These are phyloP conservation scores for Penicillium corylophilum DNA, from an alignment of 2,329 filamentous ascomycete genomes.

Conservation along the genomic window DNA sequence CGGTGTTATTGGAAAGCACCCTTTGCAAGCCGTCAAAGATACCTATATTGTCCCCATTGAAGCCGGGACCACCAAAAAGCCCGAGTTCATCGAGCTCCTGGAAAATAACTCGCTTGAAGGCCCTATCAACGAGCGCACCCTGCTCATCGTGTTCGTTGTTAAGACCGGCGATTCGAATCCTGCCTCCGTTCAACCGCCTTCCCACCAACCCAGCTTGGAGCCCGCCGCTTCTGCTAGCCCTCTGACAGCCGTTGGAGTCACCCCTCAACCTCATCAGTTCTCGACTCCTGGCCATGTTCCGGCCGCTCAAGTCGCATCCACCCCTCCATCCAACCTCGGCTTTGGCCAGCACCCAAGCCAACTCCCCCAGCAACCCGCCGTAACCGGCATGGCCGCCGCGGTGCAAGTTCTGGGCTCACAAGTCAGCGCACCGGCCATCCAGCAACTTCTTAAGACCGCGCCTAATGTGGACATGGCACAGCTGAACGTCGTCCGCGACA, in stretches of 20 bases:
- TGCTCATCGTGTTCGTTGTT: conserved; percentile 84
- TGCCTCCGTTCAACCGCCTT: conserved; percentile 41
- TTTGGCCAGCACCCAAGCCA: conserved; percentile 19
- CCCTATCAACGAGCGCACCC: conserved; percentile 68
- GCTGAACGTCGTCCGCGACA: conserved; percentile 69
- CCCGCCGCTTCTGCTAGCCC: conserved; percentile 34
- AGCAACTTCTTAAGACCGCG: conserved; percentile 68
- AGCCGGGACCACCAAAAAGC: conserved; percentile 64
- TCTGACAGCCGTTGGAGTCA: conserved; percentile 29
- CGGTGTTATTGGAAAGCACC: conserved; percentile 79
- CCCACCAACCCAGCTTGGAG: conserved; percentile 39
- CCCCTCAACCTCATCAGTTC: conserved; percentile 31
- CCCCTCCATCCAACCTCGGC: conserved; percentile 23
- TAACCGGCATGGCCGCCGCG: conserved; percentile 57
- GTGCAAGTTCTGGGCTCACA: conserved; percentile 63
- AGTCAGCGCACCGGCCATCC: conserved; percentile 63
- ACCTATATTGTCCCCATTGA: conserved; percentile 88
- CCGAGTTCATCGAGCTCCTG: conserved; percentile 86
- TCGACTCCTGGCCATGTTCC: conserved; percentile 20
- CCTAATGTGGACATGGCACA: conserved; percentile 68
- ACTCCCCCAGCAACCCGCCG: conserved; percentile 25
- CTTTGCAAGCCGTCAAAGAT: conserved; percentile 74
- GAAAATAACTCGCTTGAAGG: conserved; percentile 77
- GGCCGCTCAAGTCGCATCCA: conserved; percentile 22
- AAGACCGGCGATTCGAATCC: conserved; percentile 55